These are phyloP conservation scores for Solanum virginianum DNA, from an alignment of 257 asterid species.

Conservation along the genomic window DNA sequence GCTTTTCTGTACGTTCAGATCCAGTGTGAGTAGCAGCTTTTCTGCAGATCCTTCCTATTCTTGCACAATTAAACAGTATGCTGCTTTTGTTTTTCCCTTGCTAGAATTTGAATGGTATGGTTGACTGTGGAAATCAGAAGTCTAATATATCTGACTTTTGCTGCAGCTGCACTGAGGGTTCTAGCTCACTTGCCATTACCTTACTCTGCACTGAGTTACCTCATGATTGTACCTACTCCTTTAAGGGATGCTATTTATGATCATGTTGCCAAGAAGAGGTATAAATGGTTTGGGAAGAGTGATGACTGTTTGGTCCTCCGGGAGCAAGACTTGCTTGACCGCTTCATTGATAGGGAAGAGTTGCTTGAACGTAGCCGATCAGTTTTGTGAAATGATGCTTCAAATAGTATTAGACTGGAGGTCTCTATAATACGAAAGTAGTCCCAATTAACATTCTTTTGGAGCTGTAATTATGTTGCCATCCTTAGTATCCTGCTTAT, in stretches of 20 bases:
- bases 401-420: not conserved
- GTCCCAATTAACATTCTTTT: not conserved
- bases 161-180: conserved; percentile 80
- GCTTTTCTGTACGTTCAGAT: not conserved
- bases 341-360: conserved; percentile 80
- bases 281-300: conserved; percentile 72
- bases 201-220: conserved; percentile 44
- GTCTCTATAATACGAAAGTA: not conserved
- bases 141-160: not conserved
- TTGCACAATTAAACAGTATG: not conserved
- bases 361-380: conserved; percentile 39
- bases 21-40: not conserved
- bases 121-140: not conserved
- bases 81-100: not conserved
- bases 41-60: not conserved
- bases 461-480: not conserved
- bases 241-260: conserved; percentile 79
- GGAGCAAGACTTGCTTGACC: conserved; percentile 74
- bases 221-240: conserved; percentile 59
- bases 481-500: not conserved
- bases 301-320: conserved; percentile 64
- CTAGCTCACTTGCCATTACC: conserved; percentile 73
- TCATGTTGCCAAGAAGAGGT: conserved; percentile 59
- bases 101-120: not conserved
- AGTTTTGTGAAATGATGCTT: not conserved